Evolutionary conservation across 129 eudicot genomes (phyloP), one percentile per base, ranked within the genome.

Genomic region (Saussurea involucrata): DNA sequence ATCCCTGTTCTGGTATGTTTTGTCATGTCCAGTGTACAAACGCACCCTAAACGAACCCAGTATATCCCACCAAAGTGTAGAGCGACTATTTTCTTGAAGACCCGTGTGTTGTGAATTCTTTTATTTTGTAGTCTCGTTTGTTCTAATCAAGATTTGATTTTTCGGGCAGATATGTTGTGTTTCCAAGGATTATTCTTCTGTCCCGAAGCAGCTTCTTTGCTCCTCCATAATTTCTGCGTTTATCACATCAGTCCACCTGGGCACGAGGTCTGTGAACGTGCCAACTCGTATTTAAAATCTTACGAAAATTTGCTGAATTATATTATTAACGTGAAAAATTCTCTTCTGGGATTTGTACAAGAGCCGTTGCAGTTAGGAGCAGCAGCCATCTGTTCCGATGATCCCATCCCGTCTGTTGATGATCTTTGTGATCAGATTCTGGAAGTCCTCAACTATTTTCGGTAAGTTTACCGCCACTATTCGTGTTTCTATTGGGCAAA

Each of bases 171-270:
- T 81, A 78, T 95, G 94, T 92, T 92, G 24, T 95, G 99, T 80
- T 95, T 95, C 79, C 99, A 95, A 88, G 99, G 99, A 76, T 79
- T 95, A 73, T 95, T 95, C 91, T 90, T 95, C 82, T 95, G 97
- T 82, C 96, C 99, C 0, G 99, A 95, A 86, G 99, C 99, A 31
- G 95, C 99, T 69, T 87, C 99, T 11, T 86, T 95, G 83, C 86
- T 95, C 80, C 96, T 95, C 29, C 99, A 95, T 77, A 92, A 95
- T 83, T 95, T 95, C 80, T 95, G 99, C 87, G 79, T 95, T 74
- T 95, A 95, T 89, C 99, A 95, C 78, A 95, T 95, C 73, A 92
- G 92, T 86, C 99, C 99, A 72, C 99, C 99, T 7, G 99, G 99
- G 72, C 99, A 92, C 55, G 99, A 95, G 99, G 99, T 95, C 76